A percentile compares a stretch with the other conserved stretches of the same genome.
phyloP scores from a whole-genome alignment of 176 grass and related monocot genomes.

The Aegilops sharonensis region DNA sequence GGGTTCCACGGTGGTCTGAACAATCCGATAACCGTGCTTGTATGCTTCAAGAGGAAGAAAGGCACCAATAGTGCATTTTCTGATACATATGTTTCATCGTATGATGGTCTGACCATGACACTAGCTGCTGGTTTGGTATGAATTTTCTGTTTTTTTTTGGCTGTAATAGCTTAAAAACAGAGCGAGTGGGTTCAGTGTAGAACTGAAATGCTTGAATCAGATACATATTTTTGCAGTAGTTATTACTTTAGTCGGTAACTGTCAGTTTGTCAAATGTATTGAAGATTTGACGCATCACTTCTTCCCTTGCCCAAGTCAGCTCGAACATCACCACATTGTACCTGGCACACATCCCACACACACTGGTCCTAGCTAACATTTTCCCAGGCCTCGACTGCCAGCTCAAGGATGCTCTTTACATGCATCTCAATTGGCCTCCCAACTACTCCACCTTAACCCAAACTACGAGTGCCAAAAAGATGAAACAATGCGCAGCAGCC shows the following conservation, averaged over 20 bases:
- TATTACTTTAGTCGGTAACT: neutral
- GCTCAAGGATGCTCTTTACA: neutral
- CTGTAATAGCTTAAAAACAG: neutral
- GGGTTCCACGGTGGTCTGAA: neutral
- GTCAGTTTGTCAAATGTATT: too few relatives aligned
- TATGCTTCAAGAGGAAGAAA: neutral
- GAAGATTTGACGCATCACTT: too few relatives aligned
- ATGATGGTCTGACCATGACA: neutral
- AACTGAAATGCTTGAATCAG: slow-evolving; percentile 9
- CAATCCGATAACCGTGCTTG: neutral
- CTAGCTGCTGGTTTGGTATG: neutral
- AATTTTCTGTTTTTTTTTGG: neutral
- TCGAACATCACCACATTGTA: slow-evolving; percentile 21
- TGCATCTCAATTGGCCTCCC: neutral
- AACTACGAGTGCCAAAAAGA: neutral
- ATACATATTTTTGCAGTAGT: neutral
- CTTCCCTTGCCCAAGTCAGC: neutral
- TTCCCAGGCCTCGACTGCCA: neutral
- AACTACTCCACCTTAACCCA: slow-evolving; percentile 11
- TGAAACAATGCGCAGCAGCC: neutral
- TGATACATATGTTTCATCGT: neutral
- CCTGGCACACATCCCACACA: neutral
- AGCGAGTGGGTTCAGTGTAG: neutral
- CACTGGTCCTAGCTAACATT: neutral
- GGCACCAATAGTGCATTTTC: neutral